phyloP scores from a whole-genome alignment of 2,329 filamentous ascomycete species.

The Salinomyces thailandicus region DNA sequence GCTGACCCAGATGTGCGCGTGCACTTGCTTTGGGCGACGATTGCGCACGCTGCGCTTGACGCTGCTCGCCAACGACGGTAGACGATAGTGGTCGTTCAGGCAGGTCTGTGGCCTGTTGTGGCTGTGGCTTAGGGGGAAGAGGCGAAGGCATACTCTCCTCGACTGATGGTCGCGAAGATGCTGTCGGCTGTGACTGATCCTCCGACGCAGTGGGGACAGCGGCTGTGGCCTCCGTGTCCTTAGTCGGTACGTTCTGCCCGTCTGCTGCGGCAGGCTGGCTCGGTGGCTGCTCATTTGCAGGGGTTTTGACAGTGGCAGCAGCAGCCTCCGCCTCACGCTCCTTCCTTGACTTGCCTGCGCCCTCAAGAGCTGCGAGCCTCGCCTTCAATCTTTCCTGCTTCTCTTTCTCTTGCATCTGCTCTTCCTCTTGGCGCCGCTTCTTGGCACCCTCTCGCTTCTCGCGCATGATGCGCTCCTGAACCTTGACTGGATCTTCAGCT shows the following conservation, averaged over 20 bases:
- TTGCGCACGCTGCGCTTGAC: conserved; percentile 10
- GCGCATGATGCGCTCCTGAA: conserved; percentile 46
- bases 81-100: conserved; percentile 8
- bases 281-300: conserved; percentile 7
- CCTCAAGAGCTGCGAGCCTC: conserved; percentile 25
- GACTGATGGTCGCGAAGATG: conserved; percentile 5
- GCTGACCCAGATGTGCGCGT: conserved; percentile 16
- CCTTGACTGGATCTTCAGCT: conserved; percentile 51
- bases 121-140: conserved; percentile 10
- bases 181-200: conserved; percentile 7
- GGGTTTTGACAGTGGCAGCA: conserved; percentile 12
- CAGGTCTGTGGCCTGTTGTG: conserved; percentile 6
- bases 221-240: conserved; percentile 12
- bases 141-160: conserved; percentile 15
- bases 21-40: conserved; percentile 15
- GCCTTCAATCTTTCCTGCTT: conserved; percentile 24
- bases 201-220: conserved; percentile 8
- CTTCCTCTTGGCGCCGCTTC: conserved; percentile 22
- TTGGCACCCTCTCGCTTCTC: conserved; percentile 29
- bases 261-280: conserved; percentile 5
- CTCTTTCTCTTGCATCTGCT: conserved; percentile 18
- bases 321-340: conserved; percentile 26
- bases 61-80: conserved; percentile 8
- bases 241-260: conserved; percentile 3
- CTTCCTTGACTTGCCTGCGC: conserved; percentile 24